phyloP scores from a whole-genome alignment of 2,329 filamentous ascomycete species.

The Hymenoscyphus albidus region DNA sequence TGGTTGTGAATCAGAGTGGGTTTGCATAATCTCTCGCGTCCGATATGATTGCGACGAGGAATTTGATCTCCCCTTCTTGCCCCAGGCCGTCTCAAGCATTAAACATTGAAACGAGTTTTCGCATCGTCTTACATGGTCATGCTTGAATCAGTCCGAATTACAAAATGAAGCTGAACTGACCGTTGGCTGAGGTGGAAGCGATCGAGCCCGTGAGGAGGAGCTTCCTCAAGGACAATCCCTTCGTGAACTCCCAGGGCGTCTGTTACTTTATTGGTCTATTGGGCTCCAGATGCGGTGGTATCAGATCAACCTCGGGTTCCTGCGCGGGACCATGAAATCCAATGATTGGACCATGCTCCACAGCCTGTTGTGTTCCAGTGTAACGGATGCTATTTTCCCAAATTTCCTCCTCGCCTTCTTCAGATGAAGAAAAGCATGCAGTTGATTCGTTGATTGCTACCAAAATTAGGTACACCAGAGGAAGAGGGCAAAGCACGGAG shows the following conservation, averaged over 20 bases:
- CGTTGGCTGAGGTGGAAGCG: neutral
- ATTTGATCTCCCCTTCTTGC: constrained; percentile 19
- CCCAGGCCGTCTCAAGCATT: constrained; percentile 21
- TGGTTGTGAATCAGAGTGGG: constrained; percentile 12
- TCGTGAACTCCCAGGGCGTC: neutral
- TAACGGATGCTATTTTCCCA: neutral
- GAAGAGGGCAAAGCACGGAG: neutral
- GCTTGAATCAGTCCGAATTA: constrained; percentile 13
- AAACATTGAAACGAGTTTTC: constrained; percentile 20
- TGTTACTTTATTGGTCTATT: neutral
- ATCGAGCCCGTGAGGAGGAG: neutral
- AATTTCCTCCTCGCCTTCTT: neutral
- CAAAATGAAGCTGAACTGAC: constrained; percentile 12
- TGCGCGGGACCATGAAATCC: neutral
- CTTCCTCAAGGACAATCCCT: neutral
- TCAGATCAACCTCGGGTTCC: neutral
- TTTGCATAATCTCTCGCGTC: constrained; percentile 20
- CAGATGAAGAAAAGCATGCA: neutral
- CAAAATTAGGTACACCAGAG: neutral
- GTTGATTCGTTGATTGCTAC: neutral
- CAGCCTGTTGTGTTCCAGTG: neutral
- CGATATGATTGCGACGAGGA: constrained; percentile 8
- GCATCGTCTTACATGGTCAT: constrained; percentile 3
- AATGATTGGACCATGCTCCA: neutral
- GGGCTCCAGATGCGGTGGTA: neutral